A percentile compares a stretch with the other conserved stretches of the same genome.
Evolutionary conservation across 768 basidiomycete genomes (phyloP).

Genomic region (Termitomyces sp.): DNA sequence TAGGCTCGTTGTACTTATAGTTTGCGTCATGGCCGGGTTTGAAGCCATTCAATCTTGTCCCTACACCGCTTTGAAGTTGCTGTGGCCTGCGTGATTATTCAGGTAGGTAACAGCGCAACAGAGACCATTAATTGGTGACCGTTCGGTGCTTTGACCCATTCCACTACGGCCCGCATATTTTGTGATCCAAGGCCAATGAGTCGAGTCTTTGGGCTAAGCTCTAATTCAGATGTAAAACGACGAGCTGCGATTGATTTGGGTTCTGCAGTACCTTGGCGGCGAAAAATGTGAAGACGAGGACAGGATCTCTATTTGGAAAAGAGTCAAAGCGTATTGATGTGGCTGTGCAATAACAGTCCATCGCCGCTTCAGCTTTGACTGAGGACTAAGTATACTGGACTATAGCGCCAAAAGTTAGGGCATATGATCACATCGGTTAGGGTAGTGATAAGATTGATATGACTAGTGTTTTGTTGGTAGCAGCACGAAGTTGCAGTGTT

Average conservation of each 20-base stretch:
- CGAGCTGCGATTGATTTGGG: not conserved
- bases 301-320: too few relatives aligned
- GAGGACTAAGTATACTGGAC: too few relatives aligned
- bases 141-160: not conserved
- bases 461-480: too few relatives aligned
- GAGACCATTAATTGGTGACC: not conserved
- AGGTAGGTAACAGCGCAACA: not conserved
- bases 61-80: not conserved
- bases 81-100: not conserved
- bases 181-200: not conserved
- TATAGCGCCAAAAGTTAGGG: too few relatives aligned
- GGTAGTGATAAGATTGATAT: too few relatives aligned
- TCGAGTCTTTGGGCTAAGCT: not conserved
- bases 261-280: not conserved
- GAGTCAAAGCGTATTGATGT: not conserved
- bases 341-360: not conserved
- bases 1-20: not conserved
- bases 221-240: not conserved
- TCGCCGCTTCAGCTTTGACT: too few relatives aligned
- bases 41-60: not conserved
- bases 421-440: too few relatives aligned
- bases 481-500: too few relatives aligned
- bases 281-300: not conserved
- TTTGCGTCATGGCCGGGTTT: not conserved
- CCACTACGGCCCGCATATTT: not conserved